phyloP scores from a whole-genome alignment of 2,329 filamentous ascomycete species.

The Trichoderma brevicompactum region DNA sequence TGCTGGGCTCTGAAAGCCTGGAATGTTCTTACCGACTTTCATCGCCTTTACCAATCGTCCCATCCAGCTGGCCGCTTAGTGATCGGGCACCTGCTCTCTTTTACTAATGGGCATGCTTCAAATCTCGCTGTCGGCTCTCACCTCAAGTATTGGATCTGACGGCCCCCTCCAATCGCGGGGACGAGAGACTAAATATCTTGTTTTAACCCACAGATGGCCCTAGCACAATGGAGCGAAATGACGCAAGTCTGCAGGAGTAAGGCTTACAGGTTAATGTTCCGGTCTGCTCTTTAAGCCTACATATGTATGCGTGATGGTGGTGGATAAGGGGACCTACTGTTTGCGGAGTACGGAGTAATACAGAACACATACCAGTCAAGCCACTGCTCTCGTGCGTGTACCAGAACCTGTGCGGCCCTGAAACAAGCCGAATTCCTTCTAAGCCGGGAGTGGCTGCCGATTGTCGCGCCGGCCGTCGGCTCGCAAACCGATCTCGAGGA shows the following conservation, averaged over 20 bases:
- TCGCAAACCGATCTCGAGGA: slow-evolving; percentile 21
- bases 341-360: background rate
- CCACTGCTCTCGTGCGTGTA: background rate
- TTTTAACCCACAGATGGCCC: background rate
- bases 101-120: slow-evolving; percentile 1
- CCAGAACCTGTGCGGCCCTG: background rate
- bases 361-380: background rate
- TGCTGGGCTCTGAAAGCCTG: background rate
- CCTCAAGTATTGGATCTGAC: slow-evolving; percentile 1
- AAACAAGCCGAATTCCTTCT: background rate
- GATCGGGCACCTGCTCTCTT: background rate
- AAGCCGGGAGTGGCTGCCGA: slow-evolving; percentile 23
- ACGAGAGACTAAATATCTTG: slow-evolving; percentile 3
- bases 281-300: background rate
- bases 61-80: background rate
- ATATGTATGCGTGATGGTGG: background rate
- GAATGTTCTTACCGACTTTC: background rate
- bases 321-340: background rate
- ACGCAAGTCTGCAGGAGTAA: slow-evolving; percentile 23
- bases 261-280: slow-evolving; percentile 5
- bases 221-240: slow-evolving; percentile 9
- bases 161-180: slow-evolving; percentile 18
- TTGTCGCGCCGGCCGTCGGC: slow-evolving; percentile 15
- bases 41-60: background rate
- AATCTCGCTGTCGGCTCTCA: background rate